phyloP scores from a whole-genome alignment of 1,284 basidiomycete species.

The Tilletia horrida region DNA sequence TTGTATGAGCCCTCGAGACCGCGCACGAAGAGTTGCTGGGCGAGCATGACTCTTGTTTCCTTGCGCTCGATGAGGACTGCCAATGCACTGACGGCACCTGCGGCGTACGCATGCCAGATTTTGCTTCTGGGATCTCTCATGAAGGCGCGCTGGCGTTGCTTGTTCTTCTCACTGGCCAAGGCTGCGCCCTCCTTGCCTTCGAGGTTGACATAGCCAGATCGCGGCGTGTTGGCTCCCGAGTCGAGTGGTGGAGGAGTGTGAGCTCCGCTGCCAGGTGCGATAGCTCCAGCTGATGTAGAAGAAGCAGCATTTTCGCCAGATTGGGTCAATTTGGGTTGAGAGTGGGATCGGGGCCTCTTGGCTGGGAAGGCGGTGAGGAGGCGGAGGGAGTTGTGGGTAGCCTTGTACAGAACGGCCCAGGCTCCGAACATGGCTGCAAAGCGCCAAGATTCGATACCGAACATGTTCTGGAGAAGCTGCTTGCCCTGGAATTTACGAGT shows the following conservation, averaged over 20 bases:
- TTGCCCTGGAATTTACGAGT: conserved; percentile 29
- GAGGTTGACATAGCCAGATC: conserved; percentile 33
- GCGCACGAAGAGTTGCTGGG: conserved; percentile 81
- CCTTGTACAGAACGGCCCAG: conserved; percentile 52
- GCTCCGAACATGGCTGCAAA: conserved; percentile 47
- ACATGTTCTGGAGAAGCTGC: conserved; percentile 31
- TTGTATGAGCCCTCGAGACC: conserved; percentile 82
- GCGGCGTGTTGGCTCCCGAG: conserved; percentile 37
- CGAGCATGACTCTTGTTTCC: conserved; percentile 68
- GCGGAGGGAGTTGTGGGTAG: conserved; percentile 48
- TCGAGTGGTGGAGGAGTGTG: conserved; percentile 8
- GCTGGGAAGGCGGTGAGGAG: conserved; percentile 43
- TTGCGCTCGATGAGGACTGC: conserved; percentile 78
- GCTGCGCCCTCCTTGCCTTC: conserved; percentile 38
- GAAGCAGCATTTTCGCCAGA: background rate
- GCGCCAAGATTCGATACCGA: conserved; percentile 44
- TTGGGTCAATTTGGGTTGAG: background rate
- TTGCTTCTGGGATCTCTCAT: conserved; percentile 51
- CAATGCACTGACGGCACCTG: conserved; percentile 76
- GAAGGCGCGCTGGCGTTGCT: conserved; percentile 44
- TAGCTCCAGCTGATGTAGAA: background rate
- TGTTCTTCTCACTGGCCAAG: conserved; percentile 33
- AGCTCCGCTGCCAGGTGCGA: background rate
- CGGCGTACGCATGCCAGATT: conserved; percentile 82
- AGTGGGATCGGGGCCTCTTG: conserved; percentile 15